phyloP scores from a whole-genome alignment of 78 protist species.

The Dictyostelium intermedium region DNA sequence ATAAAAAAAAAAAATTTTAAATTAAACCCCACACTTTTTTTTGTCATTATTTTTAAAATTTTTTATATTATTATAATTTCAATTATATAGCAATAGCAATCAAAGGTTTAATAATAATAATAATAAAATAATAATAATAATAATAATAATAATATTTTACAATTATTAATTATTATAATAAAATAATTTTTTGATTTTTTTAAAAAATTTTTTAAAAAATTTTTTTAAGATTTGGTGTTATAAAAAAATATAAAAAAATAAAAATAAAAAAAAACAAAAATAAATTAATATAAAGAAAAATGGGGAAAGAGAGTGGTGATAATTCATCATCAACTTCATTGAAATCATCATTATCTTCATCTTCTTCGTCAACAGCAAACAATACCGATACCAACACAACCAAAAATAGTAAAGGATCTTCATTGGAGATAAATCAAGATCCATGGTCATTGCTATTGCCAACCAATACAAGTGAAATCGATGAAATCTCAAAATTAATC shows the following conservation, averaged over 20 bases:
- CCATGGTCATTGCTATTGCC: conserved; percentile 71
- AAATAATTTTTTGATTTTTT: neutral
- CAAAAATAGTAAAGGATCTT: neutral
- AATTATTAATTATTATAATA: too few relatives aligned
- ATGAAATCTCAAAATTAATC: conserved; percentile 50
- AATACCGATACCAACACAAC: neutral
- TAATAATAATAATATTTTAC: too few relatives aligned
- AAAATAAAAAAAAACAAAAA: neutral
- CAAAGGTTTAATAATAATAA: too few relatives aligned
- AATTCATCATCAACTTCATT: neutral
- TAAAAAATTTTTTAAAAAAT: too few relatives aligned
- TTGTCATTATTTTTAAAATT: neutral
- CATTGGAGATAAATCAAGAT: conserved; percentile 24
- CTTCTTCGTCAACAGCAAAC: neutral
- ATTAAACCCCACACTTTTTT: neutral
- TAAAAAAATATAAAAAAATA: neutral
- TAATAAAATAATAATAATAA: too few relatives aligned
- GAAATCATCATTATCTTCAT: neutral
- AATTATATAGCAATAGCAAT: neutral
- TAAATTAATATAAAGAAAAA: neutral
- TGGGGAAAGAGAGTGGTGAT: neutral
- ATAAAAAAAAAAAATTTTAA: neutral
- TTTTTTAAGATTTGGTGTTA: neutral
- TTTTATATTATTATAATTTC: neutral
- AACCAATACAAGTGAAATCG: conserved; percentile 41